Base-by-base conservation (phyloP, 2,329 filamentous ascomycete species). In the Ceratocystis alfenasii region DNA sequence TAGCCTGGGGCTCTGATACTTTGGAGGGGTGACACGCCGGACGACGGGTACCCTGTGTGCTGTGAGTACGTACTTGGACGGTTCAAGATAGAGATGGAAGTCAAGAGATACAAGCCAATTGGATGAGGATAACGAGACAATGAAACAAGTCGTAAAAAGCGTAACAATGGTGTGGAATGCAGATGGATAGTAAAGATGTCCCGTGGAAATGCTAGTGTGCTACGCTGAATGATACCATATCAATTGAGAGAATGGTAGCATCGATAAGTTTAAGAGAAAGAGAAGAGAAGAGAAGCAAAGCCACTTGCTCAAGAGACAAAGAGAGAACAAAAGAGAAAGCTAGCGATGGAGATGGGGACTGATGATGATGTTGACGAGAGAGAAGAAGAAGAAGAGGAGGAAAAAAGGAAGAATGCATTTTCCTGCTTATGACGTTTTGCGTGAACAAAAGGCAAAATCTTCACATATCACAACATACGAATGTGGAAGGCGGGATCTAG, bases 41-140 rank as follows among this genome's bases (percentile, higher is more conserved):
- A 53, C 15, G 48, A 15, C 48, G 4, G 48, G 22, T 8, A 15
- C 20, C 48, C 10, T 28, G 22, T 53, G 22, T 20, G 20, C 12
- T 41, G 8, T 6, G 20, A 53, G 48, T 17, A 59, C 10, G 28
- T 59, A 59, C 55, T 59, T 33, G 55, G 28, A 33, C 28, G 30
- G n/a, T 20, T 59, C 30, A 36, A 57, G 28, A 59, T 17, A 25
- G 15, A 20, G 33, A 36, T 59, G 55, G 28, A 59, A 59, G 30
- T 15, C 25, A 30, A 30, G 30, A 30, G 7, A 59, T 36, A n/a
- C 36, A 36, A 36, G 12, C 25, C 17, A 36, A 36, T 30, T 36
- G 55, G 25, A 36, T 36, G 55, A 59, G 55, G 55, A 59, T 59
- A 59, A 59, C 15, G 17, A 59, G 55, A 36, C 20, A 59, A 59